A percentile compares a stretch with the other conserved stretches of the same genome.
Conservation (phyloP, 2,329 filamentous ascomycete genomes). For the Fusarium chlamydosporum region DNA sequence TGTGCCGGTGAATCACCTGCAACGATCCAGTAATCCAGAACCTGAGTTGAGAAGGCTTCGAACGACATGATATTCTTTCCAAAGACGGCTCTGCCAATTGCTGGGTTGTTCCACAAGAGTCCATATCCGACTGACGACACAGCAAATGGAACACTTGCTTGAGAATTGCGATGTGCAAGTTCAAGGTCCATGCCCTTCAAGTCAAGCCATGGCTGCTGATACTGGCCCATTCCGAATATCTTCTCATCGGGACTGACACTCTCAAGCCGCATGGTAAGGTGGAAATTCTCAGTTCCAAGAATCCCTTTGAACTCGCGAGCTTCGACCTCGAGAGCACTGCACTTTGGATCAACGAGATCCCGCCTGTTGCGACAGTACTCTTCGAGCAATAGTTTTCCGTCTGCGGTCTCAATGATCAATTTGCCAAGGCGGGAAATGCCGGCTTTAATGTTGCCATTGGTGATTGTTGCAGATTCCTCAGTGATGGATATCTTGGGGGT, state of each 20-base stretch:
- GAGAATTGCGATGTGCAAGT: constrained; percentile 75
- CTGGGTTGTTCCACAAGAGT: constrained; percentile 76
- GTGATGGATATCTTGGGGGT: constrained; percentile 13
- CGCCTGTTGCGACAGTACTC: constrained; percentile 52
- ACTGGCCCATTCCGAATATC: constrained; percentile 79
- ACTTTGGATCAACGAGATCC: constrained; percentile 69
- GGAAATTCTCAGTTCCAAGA: constrained; percentile 64
- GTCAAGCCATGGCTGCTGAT: constrained; percentile 74
- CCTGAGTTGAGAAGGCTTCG: constrained; percentile 70
- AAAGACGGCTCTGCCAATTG: constrained; percentile 71
- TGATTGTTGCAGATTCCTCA: constrained; percentile 12
- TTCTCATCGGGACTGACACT: constrained; percentile 67
- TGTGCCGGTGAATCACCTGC: constrained; percentile 68
- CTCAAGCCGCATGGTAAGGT: constrained; percentile 72
- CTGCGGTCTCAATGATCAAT: constrained; percentile 49
- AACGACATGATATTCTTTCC: constrained; percentile 73
- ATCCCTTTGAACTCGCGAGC: constrained; percentile 71
- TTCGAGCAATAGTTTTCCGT: constrained; percentile 51
- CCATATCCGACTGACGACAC: constrained; percentile 73
- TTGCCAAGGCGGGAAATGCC: constrained; percentile 51
- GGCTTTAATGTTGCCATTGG: constrained; percentile 53
- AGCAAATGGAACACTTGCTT: constrained; percentile 74
- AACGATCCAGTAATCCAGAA: constrained; percentile 75
- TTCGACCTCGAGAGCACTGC: constrained; percentile 68
- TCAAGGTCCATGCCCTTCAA: constrained; percentile 74